Evolutionary conservation across 768 basidiomycete genomes (phyloP).

Genomic region (Rhizopogon vinicolor): DNA sequence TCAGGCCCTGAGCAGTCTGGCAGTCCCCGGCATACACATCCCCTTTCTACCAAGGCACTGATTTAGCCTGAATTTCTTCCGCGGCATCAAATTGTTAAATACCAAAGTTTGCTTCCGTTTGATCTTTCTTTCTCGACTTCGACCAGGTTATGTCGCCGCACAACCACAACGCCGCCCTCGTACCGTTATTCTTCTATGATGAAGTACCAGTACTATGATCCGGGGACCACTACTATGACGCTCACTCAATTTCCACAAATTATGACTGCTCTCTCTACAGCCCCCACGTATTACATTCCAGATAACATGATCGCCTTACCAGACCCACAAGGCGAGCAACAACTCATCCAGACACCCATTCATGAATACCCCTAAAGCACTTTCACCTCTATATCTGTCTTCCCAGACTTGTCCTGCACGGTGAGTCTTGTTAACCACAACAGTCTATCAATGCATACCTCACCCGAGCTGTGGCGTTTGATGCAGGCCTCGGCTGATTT

Average conservation of each 20-base stretch:
- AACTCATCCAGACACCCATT: slow-evolving; percentile 18
- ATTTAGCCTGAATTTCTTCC: slow-evolving; percentile 1
- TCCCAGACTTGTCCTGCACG: background rate
- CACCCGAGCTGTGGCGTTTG: background rate
- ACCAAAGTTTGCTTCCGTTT: slow-evolving; percentile 18
- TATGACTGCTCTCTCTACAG: slow-evolving; percentile 9
- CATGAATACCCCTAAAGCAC: slow-evolving; percentile 12
- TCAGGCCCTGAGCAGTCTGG: too few relatives aligned
- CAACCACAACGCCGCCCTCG: slow-evolving; percentile 15
- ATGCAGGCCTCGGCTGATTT: background rate
- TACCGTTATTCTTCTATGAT: slow-evolving; percentile 11
- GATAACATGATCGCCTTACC: slow-evolving; percentile 25
- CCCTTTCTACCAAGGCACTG: background rate
- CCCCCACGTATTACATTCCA: slow-evolving; percentile 16
- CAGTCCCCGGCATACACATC: background rate
- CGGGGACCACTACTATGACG: slow-evolving; percentile 20
- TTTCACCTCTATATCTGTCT: background rate
- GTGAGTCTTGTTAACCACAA: slow-evolving; percentile 10
- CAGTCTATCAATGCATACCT: background rate
- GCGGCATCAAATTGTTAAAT: slow-evolving; percentile 1
- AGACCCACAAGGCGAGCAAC: slow-evolving; percentile 20
- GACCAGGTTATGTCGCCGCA: slow-evolving; percentile 16
- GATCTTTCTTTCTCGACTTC: slow-evolving; percentile 10
- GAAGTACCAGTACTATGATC: slow-evolving; percentile 1
- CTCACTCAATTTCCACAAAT: slow-evolving; percentile 9